phyloP scores from a whole-genome alignment of 768 basidiomycete genomes.

The Lactarius hengduanensis region DNA sequence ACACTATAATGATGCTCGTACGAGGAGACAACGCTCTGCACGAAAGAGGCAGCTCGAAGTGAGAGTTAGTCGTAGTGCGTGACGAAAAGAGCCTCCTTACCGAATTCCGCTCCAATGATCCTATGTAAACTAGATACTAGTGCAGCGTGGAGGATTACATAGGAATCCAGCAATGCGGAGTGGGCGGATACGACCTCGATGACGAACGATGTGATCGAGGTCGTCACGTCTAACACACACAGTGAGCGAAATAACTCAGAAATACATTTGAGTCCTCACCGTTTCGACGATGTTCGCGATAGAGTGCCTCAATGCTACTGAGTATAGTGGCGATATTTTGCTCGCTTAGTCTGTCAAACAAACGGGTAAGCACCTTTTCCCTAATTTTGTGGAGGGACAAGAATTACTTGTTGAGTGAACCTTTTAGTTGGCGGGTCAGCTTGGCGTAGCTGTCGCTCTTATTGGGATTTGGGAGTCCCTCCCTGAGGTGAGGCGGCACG shows the following conservation, averaged over 20 bases:
- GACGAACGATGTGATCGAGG: constrained; percentile 70
- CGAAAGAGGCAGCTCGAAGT: constrained; percentile 70
- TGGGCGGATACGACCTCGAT: constrained; percentile 78
- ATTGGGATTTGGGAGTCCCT: constrained; percentile 41
- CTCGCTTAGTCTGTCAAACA: constrained; percentile 73
- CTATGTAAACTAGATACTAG: constrained; percentile 80
- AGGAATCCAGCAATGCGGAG: constrained; percentile 81
- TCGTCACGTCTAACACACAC: constrained; percentile 60
- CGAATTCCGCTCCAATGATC: constrained; percentile 84
- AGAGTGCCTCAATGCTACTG: constrained; percentile 70
- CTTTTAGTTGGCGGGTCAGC: constrained; percentile 76
- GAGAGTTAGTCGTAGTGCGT: constrained; percentile 10
- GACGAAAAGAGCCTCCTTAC: constrained; percentile 43
- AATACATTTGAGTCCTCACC: constrained; percentile 43
- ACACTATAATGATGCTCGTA: constrained; percentile 60
- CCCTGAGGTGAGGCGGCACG: constrained; percentile 79
- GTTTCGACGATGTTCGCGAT: constrained; percentile 73
- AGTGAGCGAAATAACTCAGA: constrained; percentile 4
- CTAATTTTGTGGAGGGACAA: neutral
- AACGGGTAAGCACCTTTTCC: constrained; percentile 3
- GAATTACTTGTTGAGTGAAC: constrained; percentile 77
- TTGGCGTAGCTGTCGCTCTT: constrained; percentile 47
- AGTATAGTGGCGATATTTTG: constrained; percentile 80
- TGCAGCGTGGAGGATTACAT: constrained; percentile 84
- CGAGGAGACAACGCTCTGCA: constrained; percentile 64